A percentile compares a stretch with the other conserved stretches of the same genome.
Conservation (phyloP, 768 basidiomycete species). For the Floccularia luteovirens region DNA sequence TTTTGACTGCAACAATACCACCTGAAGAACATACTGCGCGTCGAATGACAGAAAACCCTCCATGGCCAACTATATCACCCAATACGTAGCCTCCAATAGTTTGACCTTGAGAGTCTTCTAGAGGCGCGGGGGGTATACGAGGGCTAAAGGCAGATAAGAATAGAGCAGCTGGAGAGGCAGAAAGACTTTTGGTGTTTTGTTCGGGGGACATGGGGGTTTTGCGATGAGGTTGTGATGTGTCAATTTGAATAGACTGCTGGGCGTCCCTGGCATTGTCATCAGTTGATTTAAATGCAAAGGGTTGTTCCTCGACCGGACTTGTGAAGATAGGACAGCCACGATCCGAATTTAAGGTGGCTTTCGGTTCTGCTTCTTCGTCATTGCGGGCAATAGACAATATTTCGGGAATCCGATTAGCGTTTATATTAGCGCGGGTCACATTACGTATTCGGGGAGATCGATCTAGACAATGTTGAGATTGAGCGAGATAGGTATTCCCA, state of each 20-base stretch:
- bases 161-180: slow-evolving; percentile 62
- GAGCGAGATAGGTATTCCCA: too few relatives aligned
- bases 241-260: slow-evolving; percentile 7
- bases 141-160: slow-evolving; percentile 64
- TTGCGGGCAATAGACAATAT: too few relatives aligned
- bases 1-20: slow-evolving; percentile 74
- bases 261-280: slow-evolving; percentile 1
- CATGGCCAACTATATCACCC: slow-evolving; percentile 69
- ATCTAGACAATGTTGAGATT: too few relatives aligned
- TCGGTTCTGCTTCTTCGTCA: too few relatives aligned
- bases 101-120: slow-evolving; percentile 63
- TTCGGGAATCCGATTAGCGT: too few relatives aligned
- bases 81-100: slow-evolving; percentile 66
- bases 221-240: slow-evolving; percentile 26
- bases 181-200: slow-evolving; percentile 11
- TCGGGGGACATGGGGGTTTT: slow-evolving; percentile 6
- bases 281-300: too few relatives aligned
- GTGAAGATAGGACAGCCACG: too few relatives aligned
- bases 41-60: slow-evolving; percentile 77
- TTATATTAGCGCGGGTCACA: too few relatives aligned
- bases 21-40: slow-evolving; percentile 60
- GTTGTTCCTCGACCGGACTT: too few relatives aligned
- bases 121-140: slow-evolving; percentile 17
- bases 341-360: too few relatives aligned
- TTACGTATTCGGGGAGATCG: too few relatives aligned